Percentiles rank a stretch among this genome's conserved stretches.
phyloP scores from a whole-genome alignment of 139 green algal species.

The Chlamydomonas applanata region DNA sequence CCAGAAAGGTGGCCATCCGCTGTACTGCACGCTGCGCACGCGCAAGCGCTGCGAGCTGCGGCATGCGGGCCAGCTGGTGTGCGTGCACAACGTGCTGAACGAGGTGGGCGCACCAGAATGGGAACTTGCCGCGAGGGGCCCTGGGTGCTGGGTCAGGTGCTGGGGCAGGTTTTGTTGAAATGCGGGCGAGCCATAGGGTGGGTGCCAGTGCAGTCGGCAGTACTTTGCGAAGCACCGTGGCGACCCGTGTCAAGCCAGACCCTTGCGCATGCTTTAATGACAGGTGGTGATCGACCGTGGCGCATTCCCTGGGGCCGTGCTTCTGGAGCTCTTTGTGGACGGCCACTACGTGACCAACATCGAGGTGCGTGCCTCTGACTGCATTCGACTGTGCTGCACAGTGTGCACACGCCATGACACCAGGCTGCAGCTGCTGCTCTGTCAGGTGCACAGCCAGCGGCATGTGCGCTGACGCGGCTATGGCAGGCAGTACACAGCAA shows the following conservation, averaged over 20 bases:
- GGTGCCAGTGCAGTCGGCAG: too few relatives aligned
- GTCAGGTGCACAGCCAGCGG: not conserved
- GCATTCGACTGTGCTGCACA: too few relatives aligned
- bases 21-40: slow-evolving; percentile 87
- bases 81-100: slow-evolving; percentile 79
- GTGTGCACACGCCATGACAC: too few relatives aligned
- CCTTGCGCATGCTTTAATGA: too few relatives aligned
- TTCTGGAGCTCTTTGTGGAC: slow-evolving; percentile 81
- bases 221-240: too few relatives aligned
- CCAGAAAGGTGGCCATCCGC: slow-evolving; percentile 25
- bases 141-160: too few relatives aligned
- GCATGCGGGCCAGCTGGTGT: slow-evolving; percentile 42
- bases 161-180: not conserved
- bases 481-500: too few relatives aligned
- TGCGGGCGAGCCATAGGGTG: too few relatives aligned
- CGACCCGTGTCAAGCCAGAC: not conserved
- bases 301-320: slow-evolving; percentile 61
- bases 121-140: too few relatives aligned
- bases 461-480: too few relatives aligned
- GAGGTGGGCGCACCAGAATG: slow-evolving; percentile 67
- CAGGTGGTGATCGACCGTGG: slow-evolving; percentile 64
- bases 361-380: slow-evolving; percentile 30
- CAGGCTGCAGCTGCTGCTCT: not conserved
- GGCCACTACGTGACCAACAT: slow-evolving; percentile 72
- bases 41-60: slow-evolving; percentile 75